phyloP scores from a whole-genome alignment of 1,284 basidiomycete genomes.

The Coniferiporia sulphurascens region DNA sequence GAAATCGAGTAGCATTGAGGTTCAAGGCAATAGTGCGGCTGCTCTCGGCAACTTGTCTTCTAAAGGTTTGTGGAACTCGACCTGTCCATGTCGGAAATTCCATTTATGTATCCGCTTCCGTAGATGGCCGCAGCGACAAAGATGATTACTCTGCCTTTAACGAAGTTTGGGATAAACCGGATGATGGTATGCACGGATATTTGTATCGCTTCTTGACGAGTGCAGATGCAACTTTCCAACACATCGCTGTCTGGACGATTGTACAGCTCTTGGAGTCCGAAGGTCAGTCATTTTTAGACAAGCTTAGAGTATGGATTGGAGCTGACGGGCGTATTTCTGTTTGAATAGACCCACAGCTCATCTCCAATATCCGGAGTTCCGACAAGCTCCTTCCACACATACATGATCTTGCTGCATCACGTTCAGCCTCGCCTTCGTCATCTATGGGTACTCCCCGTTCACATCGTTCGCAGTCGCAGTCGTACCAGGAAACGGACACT shows the following conservation, averaged over 20 bases:
- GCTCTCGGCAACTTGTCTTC: slow-evolving; percentile 97
- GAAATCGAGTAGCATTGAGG: slow-evolving; percentile 93
- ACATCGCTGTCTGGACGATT: slow-evolving; percentile 99
- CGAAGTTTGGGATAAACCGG: slow-evolving; percentile 96
- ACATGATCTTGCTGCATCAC: slow-evolving; percentile 71
- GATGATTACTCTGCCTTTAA: slow-evolving; percentile 99
- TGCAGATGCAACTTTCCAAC: slow-evolving; percentile 98
- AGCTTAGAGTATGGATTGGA: not conserved
- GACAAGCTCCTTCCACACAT: slow-evolving; percentile 80
- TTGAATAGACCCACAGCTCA: slow-evolving; percentile 73
- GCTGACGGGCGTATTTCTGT: slow-evolving; percentile 11
- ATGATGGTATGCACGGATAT: slow-evolving; percentile 95
- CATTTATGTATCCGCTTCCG: not conserved
- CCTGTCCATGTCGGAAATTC: no score
- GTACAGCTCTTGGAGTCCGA: slow-evolving; percentile 95
- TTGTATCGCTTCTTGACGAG: slow-evolving; percentile 92
- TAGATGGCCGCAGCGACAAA: slow-evolving; percentile 71
- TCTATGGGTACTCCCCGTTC: slow-evolving; percentile 61
- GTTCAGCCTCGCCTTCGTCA: slow-evolving; percentile 65
- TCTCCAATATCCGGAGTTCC: slow-evolving; percentile 84
- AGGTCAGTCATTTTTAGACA: slow-evolving; percentile 40
- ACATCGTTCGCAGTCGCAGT: slow-evolving; percentile 61
- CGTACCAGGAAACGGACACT: slow-evolving; percentile 77
- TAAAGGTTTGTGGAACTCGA: slow-evolving; percentile 56
- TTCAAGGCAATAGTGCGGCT: slow-evolving; percentile 98